Evolutionary conservation across 331 rosid genomes (phyloP), one percentile per base, ranked within the genome.

Genomic region (Quercus tomentella): DNA sequence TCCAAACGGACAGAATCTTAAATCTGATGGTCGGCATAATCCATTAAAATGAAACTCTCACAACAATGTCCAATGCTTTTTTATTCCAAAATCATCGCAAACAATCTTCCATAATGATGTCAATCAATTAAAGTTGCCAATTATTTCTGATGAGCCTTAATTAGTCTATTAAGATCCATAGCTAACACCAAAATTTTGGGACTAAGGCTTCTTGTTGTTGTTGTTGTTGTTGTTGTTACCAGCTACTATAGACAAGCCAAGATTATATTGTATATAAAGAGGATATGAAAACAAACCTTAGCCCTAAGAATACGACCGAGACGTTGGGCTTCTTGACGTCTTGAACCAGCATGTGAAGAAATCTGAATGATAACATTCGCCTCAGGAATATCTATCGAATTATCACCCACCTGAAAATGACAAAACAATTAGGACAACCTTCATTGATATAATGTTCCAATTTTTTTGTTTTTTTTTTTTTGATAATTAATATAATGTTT

Each of bases 241-340:
- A 21, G 23, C 57, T 37, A 62, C 20, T 49, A 56, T 26, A 56
- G 17, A 71, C 65, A 69, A 81, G 22, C 52, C 1, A 71, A 22
- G 62, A 60, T 16, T 72, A 14, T n/a, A 22, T 10, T 45, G 52
- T 22, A 35, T 28, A 49, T 21, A 22, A 41, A 16, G 25, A 66
- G 16, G 68, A 66, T 3, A 72, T 78, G 76, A 75, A 81, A 74
- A 83, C 88, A 66, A 70, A 90, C 99, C 96, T 95, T 95, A 26
- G 99, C 99, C 90, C 97, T 89, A 78, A 95, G 97, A 95, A 95
- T 95, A 87, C 94, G 97, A 70, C 99, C 99, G 57, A 95, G 87
- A 78, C 99, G 99, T 69, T 93, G 97, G 74, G 96, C 99, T 87
- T 93, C 99, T 84, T 95, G 97, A 86, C 97, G 93, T 77, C 97